Conservation (phyloP, 495 filamentous ascomycete species). For the Oidiodendron maius region DNA sequence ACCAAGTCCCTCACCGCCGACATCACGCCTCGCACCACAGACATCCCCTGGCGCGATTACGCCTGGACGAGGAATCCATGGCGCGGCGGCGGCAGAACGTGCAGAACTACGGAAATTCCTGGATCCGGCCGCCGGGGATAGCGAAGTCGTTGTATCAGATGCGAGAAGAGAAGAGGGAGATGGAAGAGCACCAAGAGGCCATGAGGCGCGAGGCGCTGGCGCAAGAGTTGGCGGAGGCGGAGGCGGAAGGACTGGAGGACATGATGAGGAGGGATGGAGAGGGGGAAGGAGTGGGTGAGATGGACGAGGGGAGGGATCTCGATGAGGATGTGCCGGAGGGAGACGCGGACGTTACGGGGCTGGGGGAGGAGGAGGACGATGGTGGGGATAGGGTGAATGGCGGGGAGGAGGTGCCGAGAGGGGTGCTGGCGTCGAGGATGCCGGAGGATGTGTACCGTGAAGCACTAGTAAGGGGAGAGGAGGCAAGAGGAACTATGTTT, state of each 20-base stretch:
- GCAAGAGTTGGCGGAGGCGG: constrained; percentile 55
- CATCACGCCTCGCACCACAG: constrained; percentile 27
- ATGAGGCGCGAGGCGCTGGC: constrained; percentile 61
- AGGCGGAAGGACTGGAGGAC: constrained; percentile 38
- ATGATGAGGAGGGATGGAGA: constrained; percentile 58
- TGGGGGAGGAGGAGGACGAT: constrained; percentile 39
- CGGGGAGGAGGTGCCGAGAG: constrained; percentile 21
- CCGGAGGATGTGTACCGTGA: constrained; percentile 38
- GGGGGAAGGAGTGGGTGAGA: constrained; percentile 48
- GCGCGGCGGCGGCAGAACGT: constrained; percentile 66
- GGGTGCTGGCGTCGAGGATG: constrained; percentile 32
- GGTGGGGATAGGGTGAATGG: constrained; percentile 37
- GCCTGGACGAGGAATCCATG: constrained; percentile 61
- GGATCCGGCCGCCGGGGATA: constrained; percentile 74
- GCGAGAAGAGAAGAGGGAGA: constrained; percentile 72
- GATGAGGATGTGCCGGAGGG: constrained; percentile 66
- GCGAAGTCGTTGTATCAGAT: constrained; percentile 70
- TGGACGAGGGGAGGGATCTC: constrained; percentile 39
- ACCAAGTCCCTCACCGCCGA: constrained; percentile 16
- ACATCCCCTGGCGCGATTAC: constrained; percentile 54
- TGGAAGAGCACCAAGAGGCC: constrained; percentile 70
- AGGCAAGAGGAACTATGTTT: constrained; percentile 28
- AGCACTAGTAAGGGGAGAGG: constrained; percentile 40
- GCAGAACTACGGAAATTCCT: constrained; percentile 65
- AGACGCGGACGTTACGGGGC: constrained; percentile 45